Base-by-base conservation (phyloP, 164 flowering plant species). In the Aristolochia contorta region DNA sequence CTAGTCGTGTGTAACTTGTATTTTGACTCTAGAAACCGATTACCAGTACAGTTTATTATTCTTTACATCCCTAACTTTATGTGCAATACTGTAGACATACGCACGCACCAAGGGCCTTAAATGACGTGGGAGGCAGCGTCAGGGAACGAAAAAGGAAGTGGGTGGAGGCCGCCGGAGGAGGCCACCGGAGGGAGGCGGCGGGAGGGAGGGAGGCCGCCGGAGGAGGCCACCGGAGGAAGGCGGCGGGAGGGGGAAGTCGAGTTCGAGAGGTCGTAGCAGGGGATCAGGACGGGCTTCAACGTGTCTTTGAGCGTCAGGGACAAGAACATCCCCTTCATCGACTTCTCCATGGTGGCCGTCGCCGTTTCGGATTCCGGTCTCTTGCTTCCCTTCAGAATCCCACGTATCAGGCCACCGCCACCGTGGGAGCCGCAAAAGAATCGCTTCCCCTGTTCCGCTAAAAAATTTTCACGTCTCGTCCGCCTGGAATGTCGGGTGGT, bases 231-330 rank as follows among this genome's bases (percentile, higher is more conserved):
- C n/a, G n/a, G n/a, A n/a, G n/a, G n/a, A n/a, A n/a, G n/a, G n/a
- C n/a, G n/a, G n/a, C n/a, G 95, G 86, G 76, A 93, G 90, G 45
- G 90, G 62, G 60, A 90, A 88, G 99, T 92, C 67, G 92, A 66
- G 57, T 86, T 90, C 27, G 89, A 76, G 0, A 93, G 74, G 63
- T 93, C 99, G 66, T 86, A 93, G 72, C 99, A 93, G 0, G 99
- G 96, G 3, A 93, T 84, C 59, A 93, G 51, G 24, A 93, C 87
- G 51, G 99, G 99, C 58, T 90, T 93, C 51, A 93, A 48, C 43
- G 99, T 88, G 67, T 93, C 85, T 37, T 79, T 88, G 60, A 93
- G 65, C 6, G 96, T 93, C 65, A 90, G 67, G 6, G 79, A 79
- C 27, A 64, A 30, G 52, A 92, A 89, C 14, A 67, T 72, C 18